Evolutionary conservation across 257 asterid species (phyloP), one percentile per base, ranked within the genome.

Genomic region (Craterostigma plantagineum): DNA sequence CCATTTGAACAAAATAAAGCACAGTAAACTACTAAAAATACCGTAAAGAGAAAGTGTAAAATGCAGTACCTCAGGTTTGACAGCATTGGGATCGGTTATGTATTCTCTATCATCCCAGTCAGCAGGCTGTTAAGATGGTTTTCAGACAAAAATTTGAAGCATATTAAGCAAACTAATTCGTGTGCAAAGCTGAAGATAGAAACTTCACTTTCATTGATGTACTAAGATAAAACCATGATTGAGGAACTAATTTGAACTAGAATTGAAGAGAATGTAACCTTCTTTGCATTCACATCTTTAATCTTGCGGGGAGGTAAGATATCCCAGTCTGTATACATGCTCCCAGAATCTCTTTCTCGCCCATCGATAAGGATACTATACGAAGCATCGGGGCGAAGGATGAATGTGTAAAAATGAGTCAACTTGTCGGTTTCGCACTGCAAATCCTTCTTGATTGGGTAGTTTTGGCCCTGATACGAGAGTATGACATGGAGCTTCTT

Each of bases 61-160:
- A 16, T 37, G 54, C 43, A 52, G 35, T 65, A 79, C 95, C 95
- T 68, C 69, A 35, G 95, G 95, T 60, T 83, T 79, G 51, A 71
- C 77, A 18, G 56, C 72, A 61, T 73, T 62, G 43, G 93, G 95
- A 66, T 83, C 93, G 43, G 79, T 75, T 42, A 83, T 77, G 48
- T 85, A 81, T 63, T 85, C 96, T 57, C 82, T 63, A 23, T 85
- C 96, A 17, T 85, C 96, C 96, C 96, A 85, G 62, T 85, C 94
- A 3, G 78, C 86, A 49, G 96, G 96, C 96, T 85, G 73, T n/a
- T n/a, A n/a, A n/a, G n/a, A n/a, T n/a, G n/a, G n/a, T n/a, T n/a
- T n/a, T n/a, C n/a, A n/a, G n/a, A n/a, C n/a, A 23, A 23, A 23
- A 2, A 23, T 6, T 23, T 23, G 30, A 2, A 23, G 30, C 30